These are phyloP conservation scores for Tympanopsis confertula DNA, from an alignment of 2,329 filamentous ascomycete genomes.

Conservation along the genomic window DNA sequence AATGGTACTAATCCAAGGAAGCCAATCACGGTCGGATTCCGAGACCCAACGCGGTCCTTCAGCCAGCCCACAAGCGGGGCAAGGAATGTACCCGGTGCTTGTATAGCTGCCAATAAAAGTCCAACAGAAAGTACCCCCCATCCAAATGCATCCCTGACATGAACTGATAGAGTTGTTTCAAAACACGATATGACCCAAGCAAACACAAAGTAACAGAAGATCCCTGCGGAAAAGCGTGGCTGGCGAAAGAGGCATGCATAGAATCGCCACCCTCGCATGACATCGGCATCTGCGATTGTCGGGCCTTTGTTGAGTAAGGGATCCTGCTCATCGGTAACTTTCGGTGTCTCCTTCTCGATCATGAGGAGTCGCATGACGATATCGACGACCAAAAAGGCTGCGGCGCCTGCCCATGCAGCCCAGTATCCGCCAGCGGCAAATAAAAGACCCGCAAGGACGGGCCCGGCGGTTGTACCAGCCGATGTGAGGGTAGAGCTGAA, in stretches of 20 bases:
- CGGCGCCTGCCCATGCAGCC: slow-evolving; percentile 14
- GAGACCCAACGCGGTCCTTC: slow-evolving; percentile 7
- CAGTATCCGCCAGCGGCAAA: slow-evolving; percentile 15
- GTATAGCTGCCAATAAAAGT: slow-evolving; percentile 8
- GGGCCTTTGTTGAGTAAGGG: background rate
- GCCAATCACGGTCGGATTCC: slow-evolving; percentile 8
- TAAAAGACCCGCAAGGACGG: slow-evolving; percentile 13
- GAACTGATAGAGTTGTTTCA: slow-evolving; percentile 11
- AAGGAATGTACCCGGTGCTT: slow-evolving; percentile 7
- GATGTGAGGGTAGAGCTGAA: slow-evolving; percentile 11
- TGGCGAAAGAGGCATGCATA: background rate
- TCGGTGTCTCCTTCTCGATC: slow-evolving; percentile 9
- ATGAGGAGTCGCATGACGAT: slow-evolving; percentile 15
- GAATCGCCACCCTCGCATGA: background rate
- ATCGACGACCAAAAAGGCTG: slow-evolving; percentile 13
- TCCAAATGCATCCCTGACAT: slow-evolving; percentile 9
- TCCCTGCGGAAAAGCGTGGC: background rate
- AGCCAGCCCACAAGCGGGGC: slow-evolving; percentile 7
- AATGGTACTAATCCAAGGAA: slow-evolving; percentile 11
- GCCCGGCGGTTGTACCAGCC: slow-evolving; percentile 13
- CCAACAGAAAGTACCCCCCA: slow-evolving; percentile 9
- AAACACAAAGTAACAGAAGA: slow-evolving; percentile 4
- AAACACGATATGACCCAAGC: slow-evolving; percentile 7
- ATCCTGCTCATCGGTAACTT: background rate
- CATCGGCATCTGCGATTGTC: background rate